Evolutionary conservation across 1,284 basidiomycete genomes (phyloP).

Genomic region (Anthracocystis walkeri): DNA sequence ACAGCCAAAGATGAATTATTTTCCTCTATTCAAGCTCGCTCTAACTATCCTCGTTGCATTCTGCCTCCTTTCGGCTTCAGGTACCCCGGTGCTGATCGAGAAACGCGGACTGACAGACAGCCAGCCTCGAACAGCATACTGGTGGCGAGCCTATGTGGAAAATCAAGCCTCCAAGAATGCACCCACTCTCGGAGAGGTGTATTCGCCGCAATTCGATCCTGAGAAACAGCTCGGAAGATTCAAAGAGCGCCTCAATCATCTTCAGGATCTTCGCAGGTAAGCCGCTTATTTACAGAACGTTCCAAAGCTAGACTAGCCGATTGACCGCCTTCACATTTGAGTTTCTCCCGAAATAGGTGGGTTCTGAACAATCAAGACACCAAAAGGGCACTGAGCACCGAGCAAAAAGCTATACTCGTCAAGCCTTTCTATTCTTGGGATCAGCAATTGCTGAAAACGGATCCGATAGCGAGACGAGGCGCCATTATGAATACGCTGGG

Average conservation of each 20-base stretch:
- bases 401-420: background rate
- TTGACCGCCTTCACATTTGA: background rate
- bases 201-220: background rate
- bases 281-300: background rate
- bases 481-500: background rate
- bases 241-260: background rate
- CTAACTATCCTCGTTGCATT: background rate
- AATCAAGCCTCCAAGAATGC: background rate
- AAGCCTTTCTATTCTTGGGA: constrained; percentile 20
- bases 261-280: background rate
- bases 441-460: background rate
- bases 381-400: background rate
- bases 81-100: background rate
- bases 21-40: background rate
- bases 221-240: background rate
- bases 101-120: background rate
- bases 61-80: background rate
- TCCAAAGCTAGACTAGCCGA: background rate
- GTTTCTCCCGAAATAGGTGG: background rate
- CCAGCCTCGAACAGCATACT: background rate
- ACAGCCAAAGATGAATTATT: background rate
- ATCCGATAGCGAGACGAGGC: background rate
- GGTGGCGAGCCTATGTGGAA: background rate
- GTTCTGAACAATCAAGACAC: constrained; percentile 9
- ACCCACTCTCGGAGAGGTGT: background rate